Evolutionary conservation across 257 asterid genomes (phyloP), one percentile per base, ranked within the genome.

Genomic region (Parsonsia alboflavescens): DNA sequence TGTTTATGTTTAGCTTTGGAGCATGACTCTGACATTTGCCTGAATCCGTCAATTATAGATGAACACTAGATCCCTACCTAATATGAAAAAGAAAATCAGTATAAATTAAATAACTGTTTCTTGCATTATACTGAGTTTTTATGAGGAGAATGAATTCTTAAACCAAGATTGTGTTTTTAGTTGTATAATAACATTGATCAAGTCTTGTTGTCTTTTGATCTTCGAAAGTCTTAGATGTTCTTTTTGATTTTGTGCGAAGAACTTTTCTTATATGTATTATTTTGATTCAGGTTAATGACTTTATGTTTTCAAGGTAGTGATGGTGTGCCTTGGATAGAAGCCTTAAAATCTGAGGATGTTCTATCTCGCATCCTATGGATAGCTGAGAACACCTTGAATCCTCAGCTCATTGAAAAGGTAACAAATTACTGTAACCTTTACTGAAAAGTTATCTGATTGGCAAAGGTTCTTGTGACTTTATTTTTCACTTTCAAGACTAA

Each of bases 351-450:
- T 70, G 96, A 92, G 80, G 88, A 85, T 49, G 75, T 85, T 72
- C 82, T 92, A 63, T 82, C 88, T 79, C 99, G 96, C 72, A 84
- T 92, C 72, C 73, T 94, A 52, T 94, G 99, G 97, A 82, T 94
- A 80, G 83, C 86, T 72, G 97, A 92, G 80, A 94, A 92, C 80
- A 84, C 97, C 72, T 79, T 94, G 76, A 94, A 90, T 82, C 84
- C 82, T 53, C 86, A 61, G 72, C 97, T 94, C 73, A 82, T 89
- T 72, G 93, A 86, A 85, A 90, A 87, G 96, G 99, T 93, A 79
- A 63, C 46, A 48, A 39, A 57, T 73, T 41, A 36, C 71, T 48
- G 3, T 33, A 5, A 42, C 64, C 41, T 44, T 52, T 45, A 16
- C 21, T 1, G 1, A 33, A 33, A 33, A n/a, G n/a, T 33, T 33